Base-by-base conservation (phyloP, 169 alveolate species). In the Plasmodium vivax region DNA sequence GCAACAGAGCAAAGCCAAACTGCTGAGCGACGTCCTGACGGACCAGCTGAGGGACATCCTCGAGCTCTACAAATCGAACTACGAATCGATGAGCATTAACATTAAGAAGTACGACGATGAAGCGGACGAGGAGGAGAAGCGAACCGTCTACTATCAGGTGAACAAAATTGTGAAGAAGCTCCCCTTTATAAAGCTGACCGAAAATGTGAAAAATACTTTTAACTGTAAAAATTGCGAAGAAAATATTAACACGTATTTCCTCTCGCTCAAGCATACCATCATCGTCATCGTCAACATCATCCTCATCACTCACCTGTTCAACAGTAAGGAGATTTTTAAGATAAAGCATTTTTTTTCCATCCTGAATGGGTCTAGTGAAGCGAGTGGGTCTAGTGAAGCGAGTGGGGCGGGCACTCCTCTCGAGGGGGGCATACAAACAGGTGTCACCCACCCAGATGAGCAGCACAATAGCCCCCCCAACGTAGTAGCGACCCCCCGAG, bases 201-300 rank as follows among this genome's bases (percentile, higher is more conserved):
- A 90, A 56, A 90, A 90, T 80, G 23, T 90, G 12, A 90, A 90
- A 27, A 73, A 90, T 38, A 79, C 94, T 0, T 90, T 62, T 80
- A 90, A 90, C 62, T 90, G 94, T 80, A 90, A 90, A 90, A 90
- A 90, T 8, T 90, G 94, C 54, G 77, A 79, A 38, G 91, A 79
- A 80, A 90, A 90, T 51, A 90, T 90, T 19, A 90, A 90, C 56
- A 90, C 94, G 1, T 90, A 90, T 27, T 90, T 90, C 38, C 75
- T 90, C 1, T 38, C 94, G 8, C 79, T 90, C 10, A 90, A 90
- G 72, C 94, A 90, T 58, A 73, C 83, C 19, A 90, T 90, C 32
- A 90, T 90, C 30, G 94, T 81, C 2, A 90, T 90, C 62, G 73
- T 90, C n/a, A 90, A 90, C 43, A 74, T 90, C 6, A 90, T 90